phyloP scores from a whole-genome alignment of 2,329 filamentous ascomycete species.

The Curvularia verruculosa region DNA sequence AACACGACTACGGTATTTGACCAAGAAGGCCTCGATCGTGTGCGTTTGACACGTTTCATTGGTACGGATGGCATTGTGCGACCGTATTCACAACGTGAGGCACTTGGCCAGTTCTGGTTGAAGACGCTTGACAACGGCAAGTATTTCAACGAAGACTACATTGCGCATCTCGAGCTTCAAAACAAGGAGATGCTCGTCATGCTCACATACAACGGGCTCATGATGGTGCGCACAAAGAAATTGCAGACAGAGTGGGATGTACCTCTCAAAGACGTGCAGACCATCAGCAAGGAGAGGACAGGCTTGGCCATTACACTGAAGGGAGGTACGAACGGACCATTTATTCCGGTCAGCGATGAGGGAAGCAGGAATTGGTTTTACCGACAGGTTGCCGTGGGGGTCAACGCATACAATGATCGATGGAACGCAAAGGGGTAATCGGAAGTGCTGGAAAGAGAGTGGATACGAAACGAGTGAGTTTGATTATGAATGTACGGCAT shows the following conservation, averaged over 20 bases:
- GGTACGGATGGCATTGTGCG: conserved; percentile 91
- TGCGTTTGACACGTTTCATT: conserved; percentile 91
- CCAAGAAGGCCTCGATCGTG: conserved; percentile 88
- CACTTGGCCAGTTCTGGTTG: conserved; percentile 96
- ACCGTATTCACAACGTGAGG: conserved; percentile 92
- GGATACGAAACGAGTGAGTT: neutral
- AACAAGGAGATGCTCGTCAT: conserved; percentile 85
- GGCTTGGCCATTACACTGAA: conserved; percentile 88
- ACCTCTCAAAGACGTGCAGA: conserved; percentile 92
- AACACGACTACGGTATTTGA: conserved; percentile 99
- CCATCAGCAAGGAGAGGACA: conserved; percentile 94
- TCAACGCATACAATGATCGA: conserved; percentile 71
- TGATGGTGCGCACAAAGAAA: conserved; percentile 86
- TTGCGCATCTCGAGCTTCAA: conserved; percentile 91
- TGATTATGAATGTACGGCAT: conserved; percentile 11
- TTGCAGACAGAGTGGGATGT: conserved; percentile 95
- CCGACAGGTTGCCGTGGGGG: conserved; percentile 68
- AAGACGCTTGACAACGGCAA: conserved; percentile 98
- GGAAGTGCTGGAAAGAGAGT: neutral
- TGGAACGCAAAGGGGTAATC: conserved; percentile 65
- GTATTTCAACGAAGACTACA: conserved; percentile 97
- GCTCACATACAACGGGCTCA: conserved; percentile 69
- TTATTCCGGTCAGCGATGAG: conserved; percentile 92
- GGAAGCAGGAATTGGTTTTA: conserved; percentile 72
- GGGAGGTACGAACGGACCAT: conserved; percentile 90